These are phyloP conservation scores for Pseudogymnoascus sp. DNA, from an alignment of 2,329 filamentous ascomycete species.

Conservation along the genomic window DNA sequence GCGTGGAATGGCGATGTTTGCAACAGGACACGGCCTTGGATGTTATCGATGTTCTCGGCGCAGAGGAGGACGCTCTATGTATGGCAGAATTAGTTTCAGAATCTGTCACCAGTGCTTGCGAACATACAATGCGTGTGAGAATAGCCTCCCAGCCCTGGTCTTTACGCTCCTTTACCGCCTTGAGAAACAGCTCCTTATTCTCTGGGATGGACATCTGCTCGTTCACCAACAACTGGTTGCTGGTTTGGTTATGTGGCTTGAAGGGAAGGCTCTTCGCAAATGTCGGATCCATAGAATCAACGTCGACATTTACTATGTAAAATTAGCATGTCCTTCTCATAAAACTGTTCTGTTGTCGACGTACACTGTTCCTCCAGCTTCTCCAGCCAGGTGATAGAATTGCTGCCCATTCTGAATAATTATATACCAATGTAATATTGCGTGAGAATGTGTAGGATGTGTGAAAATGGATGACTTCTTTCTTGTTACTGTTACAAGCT, in stretches of 20 bases:
- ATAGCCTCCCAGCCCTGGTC: constrained; percentile 39
- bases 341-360: constrained; percentile 7
- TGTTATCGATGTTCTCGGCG: constrained; percentile 34
- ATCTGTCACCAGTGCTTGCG: neutral
- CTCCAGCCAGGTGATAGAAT: constrained; percentile 32
- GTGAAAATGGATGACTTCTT: neutral
- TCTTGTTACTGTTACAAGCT: neutral
- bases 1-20: constrained; percentile 39
- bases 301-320: constrained; percentile 38
- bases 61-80: constrained; percentile 9
- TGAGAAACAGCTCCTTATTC: constrained; percentile 35
- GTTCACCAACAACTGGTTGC: constrained; percentile 42
- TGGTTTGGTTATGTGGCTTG: constrained; percentile 39
- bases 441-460: neutral
- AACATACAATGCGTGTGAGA: constrained; percentile 36
- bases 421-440: neutral
- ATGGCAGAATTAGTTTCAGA: neutral
- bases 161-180: constrained; percentile 36
- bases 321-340: neutral
- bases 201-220: constrained; percentile 36
- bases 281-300: constrained; percentile 44
- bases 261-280: constrained; percentile 38
- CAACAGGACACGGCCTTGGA: constrained; percentile 40
- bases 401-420: constrained; percentile 16
- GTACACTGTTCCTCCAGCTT: constrained; percentile 35